Base-by-base conservation (phyloP, 2,329 filamentous ascomycete species). In the Diplodia seriata region DNA sequence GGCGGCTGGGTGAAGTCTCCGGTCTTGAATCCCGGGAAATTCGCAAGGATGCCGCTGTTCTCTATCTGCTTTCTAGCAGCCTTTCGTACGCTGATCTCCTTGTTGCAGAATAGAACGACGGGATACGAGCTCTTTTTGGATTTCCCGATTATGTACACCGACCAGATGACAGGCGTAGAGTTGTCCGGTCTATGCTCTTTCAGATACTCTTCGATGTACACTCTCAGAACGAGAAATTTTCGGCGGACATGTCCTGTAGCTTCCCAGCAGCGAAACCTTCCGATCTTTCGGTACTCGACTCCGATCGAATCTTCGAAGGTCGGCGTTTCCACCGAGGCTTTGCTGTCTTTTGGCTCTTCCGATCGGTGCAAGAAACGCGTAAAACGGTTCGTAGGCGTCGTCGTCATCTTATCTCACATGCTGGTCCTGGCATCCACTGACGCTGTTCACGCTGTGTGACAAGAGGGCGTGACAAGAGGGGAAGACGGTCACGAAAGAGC, bases 81-180 rank as follows among this genome's bases (percentile, higher is more conserved):
- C 50, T 68, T 71, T 43, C 71, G 69, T 8, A 65, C 67, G 15
- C 18, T 4, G 4, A 49, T 57, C 20, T 72, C 67, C 33, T 65
- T 67, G 14, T 68, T 70, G 43, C 70, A 71, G 65, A 73, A 73
- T 8, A 73, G 69, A 9, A 73, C 67, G 15, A 65, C 69, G 15
- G 71, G 71, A 23, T 18, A 4, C 0, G 71, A 66, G 18, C 62
- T 64, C 40, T 67, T 36, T 20, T 55, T 68, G 8, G 55, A 47
- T 8, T 38, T 61, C 2, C 71, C 71, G 56, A 73, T 57, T 70
- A 73, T 71, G 31, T 72, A 72, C 0, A 72, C 64, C 68, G 26
- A n/a, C 57, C 57, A 61, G 9, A 26, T 49, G 18, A 61, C 57
- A 0, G 57, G 38, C 4, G 54, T 20, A 26, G 26, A 26, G 26